Evolutionary conservation across 768 basidiomycete species (phyloP).

Genomic region (Amanita exitialis): DNA sequence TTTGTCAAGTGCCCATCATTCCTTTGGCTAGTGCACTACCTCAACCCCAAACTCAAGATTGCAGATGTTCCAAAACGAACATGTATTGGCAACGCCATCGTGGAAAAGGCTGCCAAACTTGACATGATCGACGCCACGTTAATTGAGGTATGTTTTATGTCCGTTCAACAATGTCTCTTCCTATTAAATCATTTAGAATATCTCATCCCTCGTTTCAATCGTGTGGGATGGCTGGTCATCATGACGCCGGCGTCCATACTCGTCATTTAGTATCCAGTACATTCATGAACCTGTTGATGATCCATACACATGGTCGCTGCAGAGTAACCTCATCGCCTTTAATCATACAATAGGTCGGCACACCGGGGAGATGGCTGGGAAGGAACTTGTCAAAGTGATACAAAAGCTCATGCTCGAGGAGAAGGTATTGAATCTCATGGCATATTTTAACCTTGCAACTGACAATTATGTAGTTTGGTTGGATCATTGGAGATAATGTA

Average conservation of each 20-base stretch:
- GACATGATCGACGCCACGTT: constrained; percentile 8
- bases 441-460: neutral
- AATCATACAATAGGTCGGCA: constrained; percentile 8
- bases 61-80: constrained; percentile 10
- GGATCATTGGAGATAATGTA: constrained; percentile 10
- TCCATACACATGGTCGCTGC: constrained; percentile 8
- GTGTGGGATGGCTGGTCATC: constrained; percentile 12
- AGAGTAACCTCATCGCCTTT: constrained; percentile 10
- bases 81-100: constrained; percentile 5
- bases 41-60: constrained; percentile 7
- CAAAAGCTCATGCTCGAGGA: constrained; percentile 8
- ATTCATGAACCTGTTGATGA: constrained; percentile 5
- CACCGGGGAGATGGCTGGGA: constrained; percentile 11
- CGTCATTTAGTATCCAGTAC: constrained; percentile 9
- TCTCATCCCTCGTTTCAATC: constrained; percentile 6
- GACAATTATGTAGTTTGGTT: constrained; percentile 6
- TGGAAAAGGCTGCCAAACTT: constrained; percentile 6
- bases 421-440: constrained; percentile 6
- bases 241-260: constrained; percentile 7
- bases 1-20: constrained; percentile 9
- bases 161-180: neutral
- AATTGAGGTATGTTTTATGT: constrained; percentile 7
- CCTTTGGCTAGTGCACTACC: constrained; percentile 1
- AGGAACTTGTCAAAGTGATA: constrained; percentile 8
- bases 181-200: constrained; percentile 3